Base-by-base conservation (phyloP, 2,329 filamentous ascomycete species). In the Cladosporium cucumerinum region DNA sequence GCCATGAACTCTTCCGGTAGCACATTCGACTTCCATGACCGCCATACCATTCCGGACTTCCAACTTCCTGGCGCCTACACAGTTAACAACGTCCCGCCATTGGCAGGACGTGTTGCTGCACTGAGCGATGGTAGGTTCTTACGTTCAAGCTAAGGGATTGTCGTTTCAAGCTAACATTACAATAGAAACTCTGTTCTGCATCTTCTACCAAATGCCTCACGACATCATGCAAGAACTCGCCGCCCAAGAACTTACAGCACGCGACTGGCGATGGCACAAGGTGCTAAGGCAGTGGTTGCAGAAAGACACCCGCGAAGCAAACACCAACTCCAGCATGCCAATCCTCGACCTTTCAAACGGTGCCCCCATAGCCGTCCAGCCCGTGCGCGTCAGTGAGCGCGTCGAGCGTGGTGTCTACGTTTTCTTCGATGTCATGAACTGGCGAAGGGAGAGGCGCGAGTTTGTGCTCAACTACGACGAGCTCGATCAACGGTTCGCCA, bases 181-280 rank as follows among this genome's bases (percentile, higher is more conserved):
- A 82, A 32, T 86, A 68, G 87, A 90, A 73, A 89, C 87, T 0
- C 79, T 90, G 5, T 88, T 90, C 73, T 87, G 86, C 72, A 88
- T 89, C 66, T 90, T 90, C 80, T 90, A 89, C 77, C 87, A 86
- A 67, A 85, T 86, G 78, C 86, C 87, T 16, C 80, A 85, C 65
- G 87, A 89, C 71, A 82, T 88, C 63, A 81, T 87, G 74, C 87
- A 90, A 72, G 87, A 90, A 72, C 78, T 87, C 54, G 87, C 87
- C 6, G 87, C 87, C 8, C 81, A 84, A 65, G 87, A 89, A 72
- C 76, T 90, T 71, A 77, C 79, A 70, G 77, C 77, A 34, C 79
- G 82, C 34, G 81, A 83, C 67, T 85, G 83, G 83, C 77, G 83
- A 59, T 85, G 82, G 79, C 82, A 85, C 75, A 85, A 80, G 70